Evolutionary conservation across 176 grass and related monocot genomes (phyloP).

Genomic region (Cenchrus purpureus): DNA sequence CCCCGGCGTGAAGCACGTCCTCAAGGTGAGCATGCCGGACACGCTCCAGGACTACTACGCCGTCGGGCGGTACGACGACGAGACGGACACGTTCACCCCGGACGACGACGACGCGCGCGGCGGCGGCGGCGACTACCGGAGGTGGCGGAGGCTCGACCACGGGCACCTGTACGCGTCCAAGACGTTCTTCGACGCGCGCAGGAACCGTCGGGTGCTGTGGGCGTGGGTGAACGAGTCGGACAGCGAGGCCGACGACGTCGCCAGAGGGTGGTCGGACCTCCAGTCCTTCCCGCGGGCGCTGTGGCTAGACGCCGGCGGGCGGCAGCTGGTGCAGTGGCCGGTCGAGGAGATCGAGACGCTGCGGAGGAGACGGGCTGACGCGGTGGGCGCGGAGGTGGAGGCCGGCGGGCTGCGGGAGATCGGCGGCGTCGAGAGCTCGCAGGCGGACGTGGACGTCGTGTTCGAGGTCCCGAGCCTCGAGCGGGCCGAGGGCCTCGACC

Average conservation of each 20-base stretch:
- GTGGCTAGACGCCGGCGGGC: conserved; percentile 58
- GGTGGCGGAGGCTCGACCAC: conserved; percentile 60
- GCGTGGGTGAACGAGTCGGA: conserved; percentile 66
- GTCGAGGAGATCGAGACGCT: conserved; percentile 70
- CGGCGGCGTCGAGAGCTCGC: conserved; percentile 38
- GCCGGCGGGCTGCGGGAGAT: conserved; percentile 44
- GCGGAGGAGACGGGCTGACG: conserved; percentile 13
- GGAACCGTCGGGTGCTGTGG: conserved; percentile 52
- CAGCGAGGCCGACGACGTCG: conserved; percentile 40
- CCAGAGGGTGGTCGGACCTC: conserved; percentile 64
- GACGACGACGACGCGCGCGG: conserved; percentile 34
- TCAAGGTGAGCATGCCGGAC: conserved; percentile 31
- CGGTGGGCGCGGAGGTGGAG: conserved; percentile 13
- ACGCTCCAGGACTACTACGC: conserved; percentile 56
- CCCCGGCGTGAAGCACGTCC: conserved; percentile 12
- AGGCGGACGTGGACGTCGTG: conserved; percentile 65
- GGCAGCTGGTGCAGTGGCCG: conserved; percentile 69
- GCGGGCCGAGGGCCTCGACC: conserved; percentile 42
- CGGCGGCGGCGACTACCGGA: not conserved
- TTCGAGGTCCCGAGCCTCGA: conserved; percentile 52
- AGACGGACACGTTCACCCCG: conserved; percentile 44
- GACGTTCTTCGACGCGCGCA: conserved; percentile 59
- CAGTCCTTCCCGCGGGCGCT: conserved; percentile 64
- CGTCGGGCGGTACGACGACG: conserved; percentile 52
- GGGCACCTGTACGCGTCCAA: conserved; percentile 67